Evolutionary conservation across 2,329 filamentous ascomycete species (phyloP).

Genomic region (Pseudonectria buxi): DNA sequence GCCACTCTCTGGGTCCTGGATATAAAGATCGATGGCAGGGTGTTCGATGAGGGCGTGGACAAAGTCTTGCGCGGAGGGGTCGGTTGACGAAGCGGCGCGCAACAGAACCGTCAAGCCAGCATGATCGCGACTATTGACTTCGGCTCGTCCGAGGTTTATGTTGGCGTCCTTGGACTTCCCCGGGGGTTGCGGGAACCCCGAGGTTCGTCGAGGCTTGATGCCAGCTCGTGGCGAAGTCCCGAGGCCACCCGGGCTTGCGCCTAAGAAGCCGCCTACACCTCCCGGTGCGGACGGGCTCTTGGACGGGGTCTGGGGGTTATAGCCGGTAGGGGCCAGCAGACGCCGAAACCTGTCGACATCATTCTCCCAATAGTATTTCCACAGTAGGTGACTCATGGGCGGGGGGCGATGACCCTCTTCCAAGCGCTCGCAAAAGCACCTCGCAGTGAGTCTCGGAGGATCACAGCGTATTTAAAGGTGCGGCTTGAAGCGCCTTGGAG

Average conservation of each 20-base stretch:
- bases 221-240: constrained; percentile 44
- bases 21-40: constrained; percentile 76
- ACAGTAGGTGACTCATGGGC: constrained; percentile 92
- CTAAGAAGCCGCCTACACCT: constrained; percentile 22
- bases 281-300: constrained; percentile 44
- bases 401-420: constrained; percentile 27
- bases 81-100: constrained; percentile 70
- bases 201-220: constrained; percentile 45
- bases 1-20: constrained; percentile 83
- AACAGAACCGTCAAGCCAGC: constrained; percentile 78
- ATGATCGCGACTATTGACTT: constrained; percentile 80
- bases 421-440: constrained; percentile 59
- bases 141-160: constrained; percentile 45
- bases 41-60: constrained; percentile 75
- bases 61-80: constrained; percentile 63
- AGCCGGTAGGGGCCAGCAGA: constrained; percentile 68
- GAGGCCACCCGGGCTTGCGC: constrained; percentile 35
- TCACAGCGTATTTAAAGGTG: constrained; percentile 92
- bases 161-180: constrained; percentile 40
- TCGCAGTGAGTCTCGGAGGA: constrained; percentile 80
- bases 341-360: constrained; percentile 93
- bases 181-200: constrained; percentile 39
- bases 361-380: constrained; percentile 95
- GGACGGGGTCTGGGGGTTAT: constrained; percentile 46
- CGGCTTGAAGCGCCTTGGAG: constrained; percentile 31